Conservation (phyloP, 1,139 yeast species). For the Spencermartinsiella ligniputridi region DNA sequence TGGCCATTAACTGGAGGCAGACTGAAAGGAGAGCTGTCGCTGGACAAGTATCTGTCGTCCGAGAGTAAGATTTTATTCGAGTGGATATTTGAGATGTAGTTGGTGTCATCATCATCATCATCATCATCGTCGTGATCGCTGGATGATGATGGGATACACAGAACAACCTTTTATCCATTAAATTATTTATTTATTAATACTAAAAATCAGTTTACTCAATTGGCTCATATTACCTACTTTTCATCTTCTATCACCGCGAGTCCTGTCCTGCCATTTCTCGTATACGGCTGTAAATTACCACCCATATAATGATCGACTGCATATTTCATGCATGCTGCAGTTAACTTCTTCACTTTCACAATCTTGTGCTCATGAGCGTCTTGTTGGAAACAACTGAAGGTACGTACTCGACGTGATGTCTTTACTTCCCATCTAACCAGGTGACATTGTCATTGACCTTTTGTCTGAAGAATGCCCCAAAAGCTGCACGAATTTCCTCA, state of each 20-base stretch:
- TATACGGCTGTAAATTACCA: too few species aligned
- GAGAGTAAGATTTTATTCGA: background rate
- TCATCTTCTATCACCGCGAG: too few species aligned
- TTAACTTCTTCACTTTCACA: slow-evolving; percentile 2
- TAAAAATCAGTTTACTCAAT: too few species aligned
- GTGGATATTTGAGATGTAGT: background rate
- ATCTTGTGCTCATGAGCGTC: slow-evolving; percentile 46
- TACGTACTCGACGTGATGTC: slow-evolving; percentile 19
- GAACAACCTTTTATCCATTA: too few species aligned
- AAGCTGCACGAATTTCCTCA: slow-evolving; percentile 47
- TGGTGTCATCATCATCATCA: background rate
- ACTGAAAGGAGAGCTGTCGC: slow-evolving; percentile 27
- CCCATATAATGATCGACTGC: too few species aligned
- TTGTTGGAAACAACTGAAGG: slow-evolving; percentile 54
- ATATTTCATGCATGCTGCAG: too few species aligned
- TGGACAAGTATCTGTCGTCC: slow-evolving; percentile 14
- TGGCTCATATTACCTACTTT: too few species aligned
- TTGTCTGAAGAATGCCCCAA: slow-evolving; percentile 36
- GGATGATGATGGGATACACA: too few species aligned
- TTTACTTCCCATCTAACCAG: slow-evolving; percentile 24
- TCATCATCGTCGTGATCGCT: too few species aligned
- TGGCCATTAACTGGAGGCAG: slow-evolving; percentile 24
- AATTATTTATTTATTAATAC: too few species aligned
- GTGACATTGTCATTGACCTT: slow-evolving; percentile 54
- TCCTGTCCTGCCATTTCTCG: too few species aligned